Percentiles rank a stretch among this genome's conserved stretches.
These are phyloP conservation scores for Myriosclerotinia curreyana DNA, from an alignment of 2,329 filamentous ascomycete species.

Conservation along the genomic window DNA sequence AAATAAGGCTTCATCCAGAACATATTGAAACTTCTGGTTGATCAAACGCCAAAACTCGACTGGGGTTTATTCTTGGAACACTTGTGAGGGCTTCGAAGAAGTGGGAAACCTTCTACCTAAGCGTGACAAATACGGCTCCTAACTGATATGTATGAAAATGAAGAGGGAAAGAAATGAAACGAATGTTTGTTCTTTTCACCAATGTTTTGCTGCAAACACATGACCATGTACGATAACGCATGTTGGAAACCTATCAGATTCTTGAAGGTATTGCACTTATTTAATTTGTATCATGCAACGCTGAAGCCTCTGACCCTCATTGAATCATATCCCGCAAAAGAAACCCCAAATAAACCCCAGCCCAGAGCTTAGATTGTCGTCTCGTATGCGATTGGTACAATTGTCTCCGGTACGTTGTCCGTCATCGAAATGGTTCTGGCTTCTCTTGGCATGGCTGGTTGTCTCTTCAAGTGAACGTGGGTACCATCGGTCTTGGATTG, in stretches of 20 bases:
- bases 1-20: conserved; percentile 15
- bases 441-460: conserved; percentile 74
- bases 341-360: conserved; percentile 38
- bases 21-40: conserved; percentile 8
- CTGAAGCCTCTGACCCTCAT: conserved; percentile 33
- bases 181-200: background rate
- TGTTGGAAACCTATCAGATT: conserved; percentile 30
- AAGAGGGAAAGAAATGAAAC: background rate
- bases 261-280: conserved; percentile 37
- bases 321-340: conserved; percentile 38
- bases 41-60: conserved; percentile 14
- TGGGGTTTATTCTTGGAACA: conserved; percentile 33
- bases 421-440: conserved; percentile 74
- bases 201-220: conserved; percentile 7
- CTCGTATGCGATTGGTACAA: conserved; percentile 92
- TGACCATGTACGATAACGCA: background rate
- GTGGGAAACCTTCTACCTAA: conserved; percentile 33
- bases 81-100: conserved; percentile 35
- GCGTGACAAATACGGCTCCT: conserved; percentile 37
- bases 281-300: conserved; percentile 38
- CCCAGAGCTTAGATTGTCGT: conserved; percentile 76
- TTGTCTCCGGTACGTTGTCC: conserved; percentile 86
- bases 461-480: conserved; percentile 90
- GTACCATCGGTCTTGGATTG: conserved; percentile 87
- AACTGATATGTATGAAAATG: background rate